Base-by-base conservation (phyloP, 2,329 filamentous ascomycete species). In the Exophiala spinifera region DNA sequence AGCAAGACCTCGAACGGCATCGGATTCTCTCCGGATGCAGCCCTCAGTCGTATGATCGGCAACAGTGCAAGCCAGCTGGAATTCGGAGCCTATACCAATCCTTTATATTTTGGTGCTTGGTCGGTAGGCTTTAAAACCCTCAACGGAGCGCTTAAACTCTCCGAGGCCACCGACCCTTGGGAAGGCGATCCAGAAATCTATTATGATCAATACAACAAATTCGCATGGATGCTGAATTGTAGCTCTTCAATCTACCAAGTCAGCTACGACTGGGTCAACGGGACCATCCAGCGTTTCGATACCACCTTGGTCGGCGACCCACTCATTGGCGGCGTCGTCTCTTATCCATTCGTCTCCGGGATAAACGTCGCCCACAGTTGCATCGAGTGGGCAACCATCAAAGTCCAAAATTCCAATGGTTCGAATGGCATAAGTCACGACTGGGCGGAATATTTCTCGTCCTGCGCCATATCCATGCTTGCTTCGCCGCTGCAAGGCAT, bases 1-100 rank as follows among this genome's bases (percentile, higher is more conserved):
- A 69, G 78, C 28, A 75, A 70, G 1, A 81, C 79, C 49, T 69
- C 66, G 1, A 73, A 76, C 5, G 40, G 40, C 17, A 43, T 21
- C 17, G 15, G 21, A n/a, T 21, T 20, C 14, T 7, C 40, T 6
- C 17, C 17, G 14, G 20, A 31, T 31, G 19, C 37, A 2, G 37
- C 39, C 15, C 21, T 42, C 39, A 17, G 39, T 11, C 13, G 17
- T 17, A 42, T 21, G 21, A 42, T 42, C 39, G 15, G 39, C 21
- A 21, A 20, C 17, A 42, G 15, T 20, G 39, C 17, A n/a, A 42
- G 28, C 10, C 3, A 31, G 10, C 28, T 14, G 17, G 40, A 43
- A 14, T 43, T 46, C 14, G 44, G 20, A n/a, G 13, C 20, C 8
- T 46, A 15, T 33, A 28, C 20, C 4, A 46, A 46, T n/a, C 44